Evolutionary conservation across 2,329 filamentous ascomycete genomes (phyloP), one percentile per base, ranked within the genome.

Genomic region (Colletotrichum destructivum): DNA sequence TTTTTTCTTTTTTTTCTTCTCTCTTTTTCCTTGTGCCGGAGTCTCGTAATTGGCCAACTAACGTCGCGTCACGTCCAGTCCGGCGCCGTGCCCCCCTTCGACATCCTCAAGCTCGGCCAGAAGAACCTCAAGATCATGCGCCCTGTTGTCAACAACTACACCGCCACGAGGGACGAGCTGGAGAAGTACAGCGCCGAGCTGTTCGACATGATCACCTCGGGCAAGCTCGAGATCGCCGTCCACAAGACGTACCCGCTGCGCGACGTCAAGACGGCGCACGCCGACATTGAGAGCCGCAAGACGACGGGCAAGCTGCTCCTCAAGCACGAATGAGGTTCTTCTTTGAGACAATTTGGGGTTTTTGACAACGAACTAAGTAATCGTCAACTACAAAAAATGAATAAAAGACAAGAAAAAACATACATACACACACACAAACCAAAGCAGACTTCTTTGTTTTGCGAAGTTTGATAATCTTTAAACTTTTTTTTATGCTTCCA

Each of bases 271-370:
- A 85, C 88, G 76, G 94, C 94, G 15, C 94, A 97, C 74, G 82
- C 84, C 60, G 94, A 98, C 80, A 87, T 98, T 55, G 93, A 97
- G 82, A 89, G 93, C 52, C 87, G 95, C 76, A 94, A 92, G 85
- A 96, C 94, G 2, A 94, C 90, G 13, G 95, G 95, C 21, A 98
- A 98, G 85, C 81, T 97, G 73, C 80, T 98, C 67, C 81, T 98
- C 77, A 91, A 91, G 83, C 88, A 90, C 57, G 91, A 84, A 75
- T 82, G 54, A 72, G 61, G 35, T 11, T 38, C 35, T 38, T 35
- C 2, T 9, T 35, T 0, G 31, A 35, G 31, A 0, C 8, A 9
- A 9, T 35, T 8, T 35, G 31, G 31, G 7, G 8, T 5, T 35
- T 35, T 35, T 38, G 31, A 11, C 2, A 11, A 9, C 35, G 9